phyloP scores from a whole-genome alignment of 2,329 filamentous ascomycete genomes.

The Rhytidhysteron rufulum region DNA sequence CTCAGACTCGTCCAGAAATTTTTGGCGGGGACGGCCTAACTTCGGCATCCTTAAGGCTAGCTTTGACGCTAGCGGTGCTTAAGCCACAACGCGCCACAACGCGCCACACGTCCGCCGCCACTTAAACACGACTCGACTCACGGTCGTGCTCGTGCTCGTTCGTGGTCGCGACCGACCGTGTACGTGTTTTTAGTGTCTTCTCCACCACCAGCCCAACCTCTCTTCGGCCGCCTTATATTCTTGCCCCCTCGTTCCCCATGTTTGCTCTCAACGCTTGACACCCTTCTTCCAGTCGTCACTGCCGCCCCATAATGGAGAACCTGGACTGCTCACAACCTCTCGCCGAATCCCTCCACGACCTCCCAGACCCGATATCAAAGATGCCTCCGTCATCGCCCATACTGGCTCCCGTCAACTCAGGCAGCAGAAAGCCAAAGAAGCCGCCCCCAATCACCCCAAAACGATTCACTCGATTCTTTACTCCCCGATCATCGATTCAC shows the following conservation, averaged over 20 bases:
- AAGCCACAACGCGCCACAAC: no score
- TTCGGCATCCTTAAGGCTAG: background rate
- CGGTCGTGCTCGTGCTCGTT: constrained; percentile 6
- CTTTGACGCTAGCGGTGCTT: background rate
- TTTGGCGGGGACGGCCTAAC: constrained; percentile 13
- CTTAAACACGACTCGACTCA: constrained; percentile 19
- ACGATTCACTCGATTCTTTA: constrained; percentile 51
- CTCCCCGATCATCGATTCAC: constrained; percentile 35
- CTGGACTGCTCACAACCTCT: constrained; percentile 22
- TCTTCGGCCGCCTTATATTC: constrained; percentile 1
- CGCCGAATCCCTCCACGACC: constrained; percentile 16
- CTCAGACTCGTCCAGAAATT: constrained; percentile 11
- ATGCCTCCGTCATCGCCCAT: constrained; percentile 38
- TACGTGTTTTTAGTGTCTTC: constrained; percentile 4
- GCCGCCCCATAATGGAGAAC: constrained; percentile 1
- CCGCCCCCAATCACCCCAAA: constrained; percentile 50
- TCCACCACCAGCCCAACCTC: constrained; percentile 1
- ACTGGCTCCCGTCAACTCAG: constrained; percentile 21
- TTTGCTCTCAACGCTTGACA: constrained; percentile 2
- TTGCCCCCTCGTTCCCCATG: background rate
- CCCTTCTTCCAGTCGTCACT: constrained; percentile 1
- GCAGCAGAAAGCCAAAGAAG: constrained; percentile 39
- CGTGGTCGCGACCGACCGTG: constrained; percentile 11
- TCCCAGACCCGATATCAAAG: constrained; percentile 30
- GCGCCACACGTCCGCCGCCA: no score